Base-by-base conservation (phyloP, 2,329 filamentous ascomycete genomes). In the Clonostachys rhizophaga region DNA sequence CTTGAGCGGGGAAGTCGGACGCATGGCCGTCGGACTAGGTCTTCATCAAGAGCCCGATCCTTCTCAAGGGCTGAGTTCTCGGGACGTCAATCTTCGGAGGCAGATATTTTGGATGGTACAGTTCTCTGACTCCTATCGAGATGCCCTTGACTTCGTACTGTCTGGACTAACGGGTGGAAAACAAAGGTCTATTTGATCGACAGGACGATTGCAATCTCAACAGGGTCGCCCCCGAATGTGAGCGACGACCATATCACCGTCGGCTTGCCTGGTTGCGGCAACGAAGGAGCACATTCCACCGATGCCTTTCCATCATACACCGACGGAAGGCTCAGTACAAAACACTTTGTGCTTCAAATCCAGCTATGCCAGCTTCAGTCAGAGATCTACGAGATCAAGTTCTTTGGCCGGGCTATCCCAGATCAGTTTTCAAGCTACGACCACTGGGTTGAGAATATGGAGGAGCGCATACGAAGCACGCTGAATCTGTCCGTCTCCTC, bases 1-100 rank as follows among this genome's bases (percentile, higher is more conserved):
- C 20, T 41, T 54, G 41, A 52, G 43, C 3, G 52, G 54, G 7
- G 55, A 57, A 49, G 52, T 53, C 10, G 51, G 55, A 51, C 51
- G 55, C 7, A 55, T 57, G 51, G 55, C 55, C 8, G 47, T 57
- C 34, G 44, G 47, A 30, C 51, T 57, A 9, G 55, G 55, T 6
- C 50, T 57, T 6, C 55, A 56, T 36, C 52, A 57, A 42, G 55
- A 57, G 18, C 48, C 24, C 24, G 24, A 30, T 30, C 24, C 24
- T 40, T 7, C 47, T 47, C 8, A 17, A 20, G 2, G 16, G 40
- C 6, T 34, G 45, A n/a, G 18, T 40, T 20, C 18, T 41, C 2
- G 44, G 3, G 9, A 49, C 6, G 45, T 14, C 11, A 47, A 50
- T 34, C 34, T 51, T 34, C 46, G 49, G 24, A 46, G 50, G 43